These are phyloP conservation scores for Viola odorata DNA, from an alignment of 345 rosid species.

Conservation along the genomic window DNA sequence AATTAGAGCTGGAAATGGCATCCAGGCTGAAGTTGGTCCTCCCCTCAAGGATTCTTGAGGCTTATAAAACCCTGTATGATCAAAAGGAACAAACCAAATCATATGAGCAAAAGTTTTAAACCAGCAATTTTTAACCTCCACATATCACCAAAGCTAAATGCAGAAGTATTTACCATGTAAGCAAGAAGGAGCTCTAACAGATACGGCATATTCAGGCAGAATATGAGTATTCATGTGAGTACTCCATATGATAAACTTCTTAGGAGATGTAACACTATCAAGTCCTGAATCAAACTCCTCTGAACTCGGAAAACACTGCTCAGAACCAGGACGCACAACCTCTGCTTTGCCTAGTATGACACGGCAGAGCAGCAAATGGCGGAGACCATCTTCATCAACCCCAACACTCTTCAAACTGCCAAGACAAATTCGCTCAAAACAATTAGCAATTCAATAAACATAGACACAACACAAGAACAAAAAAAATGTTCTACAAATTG, in stretches of 20 bases:
- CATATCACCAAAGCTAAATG: not conserved
- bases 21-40: conserved; percentile 66
- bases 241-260: conserved; percentile 64
- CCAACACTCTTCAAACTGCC: conserved; percentile 41
- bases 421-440: not conserved
- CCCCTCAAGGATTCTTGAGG: conserved; percentile 20
- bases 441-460: not conserved
- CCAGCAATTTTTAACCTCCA: not conserved
- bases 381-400: conserved; percentile 47
- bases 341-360: conserved; percentile 66
- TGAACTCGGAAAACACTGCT: conserved; percentile 51
- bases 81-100: conserved; percentile 2
- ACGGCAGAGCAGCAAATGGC: conserved; percentile 66
- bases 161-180: conserved; percentile 32
- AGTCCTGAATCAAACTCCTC: conserved; percentile 67
- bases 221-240: conserved; percentile 64
- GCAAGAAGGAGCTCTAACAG: conserved; percentile 48
- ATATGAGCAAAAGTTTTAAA: conserved; percentile 4
- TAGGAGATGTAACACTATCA: conserved; percentile 45
- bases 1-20: conserved; percentile 61
- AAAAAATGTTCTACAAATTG: not conserved
- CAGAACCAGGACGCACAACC: conserved; percentile 47
- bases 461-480: not conserved
- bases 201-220: conserved; percentile 58
- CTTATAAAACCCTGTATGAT: conserved; percentile 25